These are phyloP conservation scores for Aegilops speltoides DNA, from an alignment of 176 grass and related monocot species.

Conservation along the genomic window DNA sequence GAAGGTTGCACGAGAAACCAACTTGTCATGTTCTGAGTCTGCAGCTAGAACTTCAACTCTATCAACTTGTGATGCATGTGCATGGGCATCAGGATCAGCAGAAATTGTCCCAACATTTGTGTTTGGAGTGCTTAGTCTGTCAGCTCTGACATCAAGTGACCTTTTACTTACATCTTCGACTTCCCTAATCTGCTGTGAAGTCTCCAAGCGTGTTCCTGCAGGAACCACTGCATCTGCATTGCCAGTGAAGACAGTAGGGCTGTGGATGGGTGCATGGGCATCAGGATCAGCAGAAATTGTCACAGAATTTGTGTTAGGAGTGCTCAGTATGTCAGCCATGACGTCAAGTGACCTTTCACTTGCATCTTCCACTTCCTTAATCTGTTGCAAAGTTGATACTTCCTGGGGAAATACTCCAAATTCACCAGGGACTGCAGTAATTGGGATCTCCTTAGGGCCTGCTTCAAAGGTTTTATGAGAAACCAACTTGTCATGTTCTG, in stretches of 20 bases:
- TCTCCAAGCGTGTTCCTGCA: constrained; percentile 21
- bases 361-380: not conserved
- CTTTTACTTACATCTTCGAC: constrained; percentile 17
- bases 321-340: not conserved
- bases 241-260: constrained; percentile 3
- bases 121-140: not conserved
- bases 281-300: constrained; percentile 13
- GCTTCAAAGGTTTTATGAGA: constrained; percentile 38
- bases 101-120: constrained; percentile 4
- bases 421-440: no score
- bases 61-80: constrained; percentile 1
- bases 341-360: not conserved
- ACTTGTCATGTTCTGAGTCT: constrained; percentile 5
- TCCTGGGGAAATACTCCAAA: not conserved
- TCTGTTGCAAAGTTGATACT: not conserved
- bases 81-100: not conserved
- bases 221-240: constrained; percentile 6
- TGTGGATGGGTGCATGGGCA: not conserved
- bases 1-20: constrained; percentile 40
- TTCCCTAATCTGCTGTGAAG: constrained; percentile 28
- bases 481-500: constrained; percentile 20
- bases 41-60: constrained; percentile 12
- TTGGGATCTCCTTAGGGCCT: not conserved
- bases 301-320: not conserved
- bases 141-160: constrained; percentile 23